Base-by-base conservation (phyloP, 2,329 filamentous ascomycete species). In the Phoma sp. region DNA sequence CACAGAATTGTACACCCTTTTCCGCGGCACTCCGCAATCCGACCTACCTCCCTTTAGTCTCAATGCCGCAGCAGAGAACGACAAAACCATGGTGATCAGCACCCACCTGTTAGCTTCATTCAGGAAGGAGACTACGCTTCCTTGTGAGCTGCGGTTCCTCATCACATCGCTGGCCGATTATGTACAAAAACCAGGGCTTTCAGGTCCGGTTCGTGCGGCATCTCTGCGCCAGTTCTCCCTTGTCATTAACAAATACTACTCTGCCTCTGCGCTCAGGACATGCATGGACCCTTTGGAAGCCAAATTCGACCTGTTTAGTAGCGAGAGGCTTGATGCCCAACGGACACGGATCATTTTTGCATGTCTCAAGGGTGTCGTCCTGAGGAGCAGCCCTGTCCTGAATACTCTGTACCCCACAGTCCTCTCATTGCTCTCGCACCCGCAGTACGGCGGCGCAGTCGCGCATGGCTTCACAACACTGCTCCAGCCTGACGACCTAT, bases 401-500 rank as follows among this genome's bases (percentile, higher is more conserved):
- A 75, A 74, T 9, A 74, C 71, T 1, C 65, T 76, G 19, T 79
- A 80, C 21, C 71, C 76, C 10, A 67, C 70, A 7, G 69, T 87
- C 2, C 74, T 88, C 6, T 77, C 77, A 3, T 77, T 80, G 4
- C 78, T 88, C 3, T 72, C 80, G 2, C 76, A 81, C 58, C 67
- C 75, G n/a, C 65, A 68, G 41, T 80, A 81, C 37, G 84, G 84
- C 43, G 75, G 74, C 36, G 77, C 75, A 12, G 78, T 84, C 32
- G 83, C 86, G 1, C 80, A 81, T 43, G 81, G 83, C 24, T 89
- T 89, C 63, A 73, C 80, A 13, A 82, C 83, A 8, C 78, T 89
- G 3, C 78, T 89, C 5, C 78, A 83, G 24, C 80, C 84, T 2
- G 85, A 88, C 61, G 84, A 87, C 58, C 76, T 89, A 21, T 74